Evolutionary conservation across 129 eudicot genomes (phyloP).

Genomic region (Artemisia annua): DNA sequence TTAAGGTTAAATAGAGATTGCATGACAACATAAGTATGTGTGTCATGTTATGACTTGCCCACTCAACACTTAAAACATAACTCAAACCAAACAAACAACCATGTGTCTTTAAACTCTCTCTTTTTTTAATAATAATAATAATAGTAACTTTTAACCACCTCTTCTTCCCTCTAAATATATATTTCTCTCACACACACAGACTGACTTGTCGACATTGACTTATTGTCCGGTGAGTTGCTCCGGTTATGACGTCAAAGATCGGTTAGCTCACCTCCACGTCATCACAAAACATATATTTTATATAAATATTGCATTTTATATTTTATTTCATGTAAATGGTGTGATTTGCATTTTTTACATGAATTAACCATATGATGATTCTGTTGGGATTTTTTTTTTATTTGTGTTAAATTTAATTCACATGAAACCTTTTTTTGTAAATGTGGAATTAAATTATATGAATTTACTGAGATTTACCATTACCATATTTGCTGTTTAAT

Average conservation of each 20-base stretch:
- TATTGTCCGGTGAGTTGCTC: slow-evolving; percentile 32
- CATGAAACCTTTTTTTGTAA: slow-evolving; percentile 14
- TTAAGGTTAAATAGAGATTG: too few relatives aligned
- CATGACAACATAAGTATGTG: too few relatives aligned
- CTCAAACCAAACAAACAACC: too few relatives aligned
- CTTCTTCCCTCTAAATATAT: slow-evolving; percentile 13
- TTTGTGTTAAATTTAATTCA: slow-evolving; percentile 1
- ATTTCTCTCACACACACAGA: slow-evolving; percentile 22
- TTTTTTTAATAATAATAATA: too few relatives aligned
- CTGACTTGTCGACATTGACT: slow-evolving; percentile 49
- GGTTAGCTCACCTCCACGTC: slow-evolving; percentile 51
- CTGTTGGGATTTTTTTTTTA: slow-evolving; percentile 20
- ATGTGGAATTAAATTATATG: slow-evolving; percentile 21
- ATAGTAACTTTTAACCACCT: too few relatives aligned
- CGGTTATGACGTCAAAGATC: slow-evolving; percentile 48
- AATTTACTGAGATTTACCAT: slow-evolving; percentile 33
- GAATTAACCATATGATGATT: slow-evolving; percentile 33
- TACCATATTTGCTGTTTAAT: slow-evolving; percentile 24
- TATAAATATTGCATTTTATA: background rate
- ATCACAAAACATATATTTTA: too few relatives aligned
- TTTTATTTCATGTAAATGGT: slow-evolving; percentile 7
- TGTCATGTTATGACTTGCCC: too few relatives aligned
- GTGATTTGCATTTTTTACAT: slow-evolving; percentile 42
- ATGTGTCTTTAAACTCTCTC: too few relatives aligned
- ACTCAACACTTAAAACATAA: too few relatives aligned